Conservation (phyloP, 345 rosid genomes). For the Linum tenue region DNA sequence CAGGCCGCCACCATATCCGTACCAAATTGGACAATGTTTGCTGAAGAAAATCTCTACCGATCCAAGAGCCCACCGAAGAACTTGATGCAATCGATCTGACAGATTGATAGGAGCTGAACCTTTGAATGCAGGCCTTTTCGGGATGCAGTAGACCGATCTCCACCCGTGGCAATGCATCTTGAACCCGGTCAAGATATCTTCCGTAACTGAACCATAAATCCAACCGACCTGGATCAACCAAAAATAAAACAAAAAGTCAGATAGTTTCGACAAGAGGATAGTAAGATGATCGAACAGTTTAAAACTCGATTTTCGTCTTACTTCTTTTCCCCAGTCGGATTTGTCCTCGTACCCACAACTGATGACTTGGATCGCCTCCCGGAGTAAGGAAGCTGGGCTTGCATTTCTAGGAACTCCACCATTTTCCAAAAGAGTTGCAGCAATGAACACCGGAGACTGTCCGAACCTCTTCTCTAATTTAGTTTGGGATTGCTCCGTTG, state of each 20-base stretch:
- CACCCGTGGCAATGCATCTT: not conserved
- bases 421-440: not conserved
- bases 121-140: not conserved
- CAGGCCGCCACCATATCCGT: not conserved
- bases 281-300: not conserved
- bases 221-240: not conserved
- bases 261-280: too few relatives aligned
- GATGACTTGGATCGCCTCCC: not conserved
- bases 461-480: not conserved
- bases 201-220: not conserved
- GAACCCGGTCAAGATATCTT: not conserved
- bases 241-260: not conserved
- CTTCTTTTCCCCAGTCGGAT: not conserved
- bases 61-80: slow-evolving; percentile 1
- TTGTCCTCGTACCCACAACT: not conserved
- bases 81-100: not conserved
- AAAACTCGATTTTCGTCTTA: not conserved
- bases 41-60: not conserved
- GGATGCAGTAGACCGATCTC: not conserved
- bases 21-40: not conserved
- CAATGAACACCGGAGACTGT: not conserved
- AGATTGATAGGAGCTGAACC: not conserved
- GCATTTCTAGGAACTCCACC: not conserved
- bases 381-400: not conserved
- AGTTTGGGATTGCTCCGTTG: not conserved